Base-by-base conservation (phyloP, 129 eudicot genomes). In the Pittosporum tobira region DNA sequence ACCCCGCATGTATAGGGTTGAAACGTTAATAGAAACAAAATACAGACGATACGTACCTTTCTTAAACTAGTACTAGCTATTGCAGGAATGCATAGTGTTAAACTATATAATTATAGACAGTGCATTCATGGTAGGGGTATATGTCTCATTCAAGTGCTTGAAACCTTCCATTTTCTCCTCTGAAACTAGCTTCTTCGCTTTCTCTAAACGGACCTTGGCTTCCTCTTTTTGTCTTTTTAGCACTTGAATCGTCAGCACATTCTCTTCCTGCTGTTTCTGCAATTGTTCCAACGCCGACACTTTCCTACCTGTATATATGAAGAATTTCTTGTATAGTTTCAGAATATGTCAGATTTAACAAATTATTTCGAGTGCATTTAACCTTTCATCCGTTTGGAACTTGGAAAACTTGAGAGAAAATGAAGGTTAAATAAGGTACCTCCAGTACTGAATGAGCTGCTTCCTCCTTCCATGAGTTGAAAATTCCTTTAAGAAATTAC, bases 191-290 rank as follows among this genome's bases (percentile, higher is more conserved):
- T 52, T 75, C 61, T 64, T 70, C 48, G 11, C 65, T 46, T 64
- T 67, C 63, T 64, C 72, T 23, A 75, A 47, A 44, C 45, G 69
- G 12, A 6, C 31, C 50, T 59, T 75, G 56, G 59, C 28, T 15
- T 65, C 68, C 36, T 64, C 36, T 19, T 63, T 75, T 48, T 75
- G 71, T 36, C 51, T 55, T 73, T 75, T 75, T 46, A 75, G 76
- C 24, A 20, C 69, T 10, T 40, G 46, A 22, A 66, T 70, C 67
- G 50, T 65, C 60, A 56, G 56, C 46, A 59, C 26, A 29, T 75
- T 75, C 25, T 23, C 52, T 46, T 75, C 31, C 37, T 64, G 57
- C 38, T 64, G 45, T 13, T 70, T 65, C 68, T 60, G 72, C 61
- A 75, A 47, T 30, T 7, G 22, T 51, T 65, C 76, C 29, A 70